Evolutionary conservation across 805 yeast genomes (phyloP).

Genomic region (Teunomyces barrocoloradensis): DNA sequence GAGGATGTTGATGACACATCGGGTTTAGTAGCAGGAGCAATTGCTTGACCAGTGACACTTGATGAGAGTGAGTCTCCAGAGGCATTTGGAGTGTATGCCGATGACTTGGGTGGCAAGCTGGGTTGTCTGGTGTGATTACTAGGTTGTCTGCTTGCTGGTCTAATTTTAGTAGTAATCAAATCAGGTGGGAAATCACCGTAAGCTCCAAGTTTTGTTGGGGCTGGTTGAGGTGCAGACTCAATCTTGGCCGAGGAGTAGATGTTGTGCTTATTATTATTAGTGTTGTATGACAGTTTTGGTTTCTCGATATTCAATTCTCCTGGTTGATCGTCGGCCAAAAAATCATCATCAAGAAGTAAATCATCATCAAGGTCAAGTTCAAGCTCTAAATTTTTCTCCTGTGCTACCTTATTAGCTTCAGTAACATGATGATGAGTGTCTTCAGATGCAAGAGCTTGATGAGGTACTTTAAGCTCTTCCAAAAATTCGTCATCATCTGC

Average conservation of each 20-base stretch:
- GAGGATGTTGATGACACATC: slow-evolving; percentile 18
- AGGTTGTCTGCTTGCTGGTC: slow-evolving; percentile 40
- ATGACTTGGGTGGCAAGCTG: slow-evolving; percentile 4
- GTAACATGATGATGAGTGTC: neutral
- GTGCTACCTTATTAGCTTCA: neutral
- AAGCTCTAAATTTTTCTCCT: neutral
- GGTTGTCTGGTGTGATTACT: slow-evolving; percentile 12
- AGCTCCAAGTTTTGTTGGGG: slow-evolving; percentile 15
- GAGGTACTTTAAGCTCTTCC: slow-evolving; percentile 10
- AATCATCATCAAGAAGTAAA: slow-evolving; percentile 34
- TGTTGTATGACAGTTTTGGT: slow-evolving; percentile 20
- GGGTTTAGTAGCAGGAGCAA: slow-evolving; percentile 7
- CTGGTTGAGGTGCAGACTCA: neutral
- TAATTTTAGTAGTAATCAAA: slow-evolving; percentile 41
- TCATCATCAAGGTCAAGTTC: slow-evolving; percentile 29
- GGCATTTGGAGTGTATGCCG: slow-evolving; percentile 1
- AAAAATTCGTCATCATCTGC: slow-evolving; percentile 22
- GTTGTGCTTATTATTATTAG: slow-evolving; percentile 2
- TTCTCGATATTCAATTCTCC: slow-evolving; percentile 12
- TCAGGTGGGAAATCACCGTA: slow-evolving; percentile 74
- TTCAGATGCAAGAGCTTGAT: neutral
- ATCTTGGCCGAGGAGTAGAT: neutral
- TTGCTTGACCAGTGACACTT: slow-evolving; percentile 13
- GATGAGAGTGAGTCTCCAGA: neutral
- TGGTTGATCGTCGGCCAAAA: slow-evolving; percentile 29